Percentiles rank a stretch among this genome's conserved stretches.
phyloP scores from a whole-genome alignment of 331 rosid species.

The Arachis monticola region DNA sequence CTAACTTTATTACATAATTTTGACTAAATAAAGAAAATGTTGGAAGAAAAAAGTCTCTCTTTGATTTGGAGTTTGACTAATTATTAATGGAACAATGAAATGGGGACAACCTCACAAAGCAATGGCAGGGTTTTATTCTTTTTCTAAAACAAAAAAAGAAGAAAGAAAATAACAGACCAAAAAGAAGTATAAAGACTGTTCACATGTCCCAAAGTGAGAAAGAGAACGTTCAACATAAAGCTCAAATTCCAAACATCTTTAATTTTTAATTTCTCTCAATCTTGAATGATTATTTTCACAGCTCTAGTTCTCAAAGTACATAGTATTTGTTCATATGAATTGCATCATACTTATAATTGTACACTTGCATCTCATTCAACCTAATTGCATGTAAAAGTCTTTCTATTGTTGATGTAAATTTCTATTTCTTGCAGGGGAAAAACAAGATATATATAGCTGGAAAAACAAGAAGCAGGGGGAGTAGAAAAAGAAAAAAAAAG shows the following conservation, averaged over 20 bases:
- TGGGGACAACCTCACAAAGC: slow-evolving; percentile 38
- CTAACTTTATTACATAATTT: slow-evolving; percentile 34
- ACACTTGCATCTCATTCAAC: background rate
- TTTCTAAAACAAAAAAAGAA: background rate
- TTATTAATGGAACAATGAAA: slow-evolving; percentile 37
- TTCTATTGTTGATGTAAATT: slow-evolving; percentile 3
- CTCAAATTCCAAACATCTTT: slow-evolving; percentile 15
- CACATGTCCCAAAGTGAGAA: slow-evolving; percentile 28
- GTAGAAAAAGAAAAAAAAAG: background rate
- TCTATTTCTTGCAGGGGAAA: slow-evolving; percentile 51
- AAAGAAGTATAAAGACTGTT: slow-evolving; percentile 25
- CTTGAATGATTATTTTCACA: slow-evolving; percentile 15
- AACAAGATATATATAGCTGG: slow-evolving; percentile 16
- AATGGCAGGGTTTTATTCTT: slow-evolving; percentile 4
- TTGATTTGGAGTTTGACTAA: slow-evolving; percentile 27
- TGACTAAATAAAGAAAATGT: slow-evolving; percentile 36
- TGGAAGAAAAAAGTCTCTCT: slow-evolving; percentile 32
- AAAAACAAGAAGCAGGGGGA: slow-evolving; percentile 21
- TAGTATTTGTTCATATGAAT: background rate
- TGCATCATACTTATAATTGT: background rate
- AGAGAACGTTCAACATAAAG: slow-evolving; percentile 42
- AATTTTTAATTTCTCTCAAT: slow-evolving; percentile 1
- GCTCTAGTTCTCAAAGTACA: background rate
- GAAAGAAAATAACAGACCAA: slow-evolving; percentile 9
- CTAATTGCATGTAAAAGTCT: slow-evolving; percentile 11